phyloP scores from a whole-genome alignment of 192 early-diverging fungal genomes.

The Podila clonocystis region DNA sequence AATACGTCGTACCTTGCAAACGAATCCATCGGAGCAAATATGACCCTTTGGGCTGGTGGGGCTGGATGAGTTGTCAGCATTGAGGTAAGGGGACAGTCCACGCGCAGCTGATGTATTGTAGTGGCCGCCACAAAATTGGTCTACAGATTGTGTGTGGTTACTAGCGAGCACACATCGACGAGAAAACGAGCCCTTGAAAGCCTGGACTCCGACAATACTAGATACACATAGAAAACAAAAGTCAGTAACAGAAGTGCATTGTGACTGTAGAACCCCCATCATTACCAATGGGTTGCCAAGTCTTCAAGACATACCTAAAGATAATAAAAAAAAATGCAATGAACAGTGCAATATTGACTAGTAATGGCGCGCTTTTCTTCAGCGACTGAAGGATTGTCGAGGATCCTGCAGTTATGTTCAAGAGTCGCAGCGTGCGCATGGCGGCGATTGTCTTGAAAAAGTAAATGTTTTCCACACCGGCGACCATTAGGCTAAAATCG shows the following conservation, averaged over 20 bases:
- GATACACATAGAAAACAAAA: neutral
- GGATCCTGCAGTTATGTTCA: conserved; percentile 65
- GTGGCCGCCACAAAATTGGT: conserved; percentile 51
- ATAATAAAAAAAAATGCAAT: conserved; percentile 69
- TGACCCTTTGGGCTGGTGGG: conserved; percentile 58
- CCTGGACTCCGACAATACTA: conserved; percentile 68
- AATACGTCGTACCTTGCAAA: conserved; percentile 51
- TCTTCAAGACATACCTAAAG: conserved; percentile 51
- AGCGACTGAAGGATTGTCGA: conserved; percentile 64
- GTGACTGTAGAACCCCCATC: too few species aligned
- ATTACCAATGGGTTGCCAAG: neutral
- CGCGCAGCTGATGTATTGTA: conserved; percentile 2
- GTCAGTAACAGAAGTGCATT: neutral
- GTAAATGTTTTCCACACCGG: conserved; percentile 50
- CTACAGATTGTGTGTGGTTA: conserved; percentile 8
- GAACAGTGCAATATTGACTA: conserved; percentile 65
- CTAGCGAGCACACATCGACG: conserved; percentile 57
- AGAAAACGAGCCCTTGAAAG: conserved; percentile 67
- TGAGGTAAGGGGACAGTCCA: conserved; percentile 10
- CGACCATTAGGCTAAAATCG: conserved; percentile 54
- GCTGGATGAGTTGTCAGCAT: neutral
- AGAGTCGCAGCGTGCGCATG: conserved; percentile 59
- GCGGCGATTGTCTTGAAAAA: conserved; percentile 64
- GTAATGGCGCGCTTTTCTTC: conserved; percentile 64
- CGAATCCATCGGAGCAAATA: conserved; percentile 56